Conservation (phyloP, 225 moss, liverwort and hornwort species). For the Asterella californica region DNA sequence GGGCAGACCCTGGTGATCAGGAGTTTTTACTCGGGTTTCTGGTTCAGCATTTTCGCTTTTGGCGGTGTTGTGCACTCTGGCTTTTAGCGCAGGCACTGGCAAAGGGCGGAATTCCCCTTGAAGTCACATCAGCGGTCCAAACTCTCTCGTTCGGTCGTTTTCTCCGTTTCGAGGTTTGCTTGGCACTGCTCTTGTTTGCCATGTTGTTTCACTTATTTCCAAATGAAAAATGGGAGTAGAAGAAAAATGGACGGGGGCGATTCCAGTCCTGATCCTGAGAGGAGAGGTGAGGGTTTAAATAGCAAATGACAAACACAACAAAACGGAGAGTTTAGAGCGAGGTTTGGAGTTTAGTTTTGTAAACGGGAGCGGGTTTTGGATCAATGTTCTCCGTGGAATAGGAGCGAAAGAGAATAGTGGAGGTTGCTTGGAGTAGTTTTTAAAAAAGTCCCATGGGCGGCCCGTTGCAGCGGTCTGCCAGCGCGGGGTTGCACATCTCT, state of each 20-base stretch:
- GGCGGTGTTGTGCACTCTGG: not conserved
- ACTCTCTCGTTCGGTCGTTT: not conserved
- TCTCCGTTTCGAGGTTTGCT: constrained; percentile 21
- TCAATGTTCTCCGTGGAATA: constrained; percentile 24
- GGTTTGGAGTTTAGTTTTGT: constrained; percentile 3
- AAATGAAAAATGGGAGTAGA: not conserved
- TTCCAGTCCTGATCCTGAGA: constrained; percentile 22
- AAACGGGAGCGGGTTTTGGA: constrained; percentile 17
- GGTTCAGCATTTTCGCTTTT: constrained; percentile 12
- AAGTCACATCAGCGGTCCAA: constrained; percentile 12
- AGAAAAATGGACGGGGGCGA: constrained; percentile 1
- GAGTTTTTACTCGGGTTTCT: constrained; percentile 16
- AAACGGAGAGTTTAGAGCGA: constrained; percentile 9
- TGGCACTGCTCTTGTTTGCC: constrained; percentile 26
- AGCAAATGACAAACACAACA: not conserved
- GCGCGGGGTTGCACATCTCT: constrained; percentile 34
- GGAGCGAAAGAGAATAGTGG: constrained; percentile 11
- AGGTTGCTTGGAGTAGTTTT: constrained; percentile 3
- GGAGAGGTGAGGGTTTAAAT: constrained; percentile 16
- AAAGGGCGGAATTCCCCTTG: constrained; percentile 8
- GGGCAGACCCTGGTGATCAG: constrained; percentile 18
- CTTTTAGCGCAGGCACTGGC: not conserved
- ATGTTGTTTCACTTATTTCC: constrained; percentile 12
- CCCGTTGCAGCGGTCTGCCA: constrained; percentile 43
- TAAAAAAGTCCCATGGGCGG: constrained; percentile 39